A percentile compares a stretch with the other conserved stretches of the same genome.
Evolutionary conservation across 2,329 filamentous ascomycete species (phyloP).

Genomic region (Verticillium tricorpus): DNA sequence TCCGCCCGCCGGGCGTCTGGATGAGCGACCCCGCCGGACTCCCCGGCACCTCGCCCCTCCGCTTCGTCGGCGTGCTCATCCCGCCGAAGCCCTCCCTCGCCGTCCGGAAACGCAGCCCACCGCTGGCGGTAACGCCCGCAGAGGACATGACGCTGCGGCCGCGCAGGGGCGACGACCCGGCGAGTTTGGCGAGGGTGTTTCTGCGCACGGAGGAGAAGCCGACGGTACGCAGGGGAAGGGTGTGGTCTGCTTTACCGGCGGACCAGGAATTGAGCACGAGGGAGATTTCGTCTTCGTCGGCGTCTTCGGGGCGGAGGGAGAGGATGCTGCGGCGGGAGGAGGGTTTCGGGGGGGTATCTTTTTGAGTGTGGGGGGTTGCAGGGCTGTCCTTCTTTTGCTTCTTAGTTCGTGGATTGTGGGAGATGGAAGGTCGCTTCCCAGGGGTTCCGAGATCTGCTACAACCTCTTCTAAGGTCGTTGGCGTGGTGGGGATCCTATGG

Average conservation of each 20-base stretch:
- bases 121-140: not conserved
- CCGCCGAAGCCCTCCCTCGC: slow-evolving; percentile 4
- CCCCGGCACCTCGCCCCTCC: slow-evolving; percentile 6
- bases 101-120: not conserved
- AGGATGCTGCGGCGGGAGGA: slow-evolving; percentile 32
- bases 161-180: not conserved
- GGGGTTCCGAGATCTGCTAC: not conserved
- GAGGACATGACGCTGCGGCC: not conserved
- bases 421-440: not conserved
- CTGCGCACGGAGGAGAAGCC: not conserved
- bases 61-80: slow-evolving; percentile 2
- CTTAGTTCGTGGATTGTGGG: not conserved
- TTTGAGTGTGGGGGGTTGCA: slow-evolving; percentile 19
- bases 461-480: not conserved
- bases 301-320: slow-evolving; percentile 35
- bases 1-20: slow-evolving; percentile 45
- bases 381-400: not conserved
- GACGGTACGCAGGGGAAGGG: not conserved
- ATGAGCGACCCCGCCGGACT: slow-evolving; percentile 21
- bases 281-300: slow-evolving; percentile 30
- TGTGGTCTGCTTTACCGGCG: not conserved
- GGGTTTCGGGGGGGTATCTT: slow-evolving; percentile 8
- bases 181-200: not conserved
- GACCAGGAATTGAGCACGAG: slow-evolving; percentile 20
- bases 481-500: not conserved